Conservation (phyloP, 805 yeast genomes). For the Wickerhamiella shivajii region DNA sequence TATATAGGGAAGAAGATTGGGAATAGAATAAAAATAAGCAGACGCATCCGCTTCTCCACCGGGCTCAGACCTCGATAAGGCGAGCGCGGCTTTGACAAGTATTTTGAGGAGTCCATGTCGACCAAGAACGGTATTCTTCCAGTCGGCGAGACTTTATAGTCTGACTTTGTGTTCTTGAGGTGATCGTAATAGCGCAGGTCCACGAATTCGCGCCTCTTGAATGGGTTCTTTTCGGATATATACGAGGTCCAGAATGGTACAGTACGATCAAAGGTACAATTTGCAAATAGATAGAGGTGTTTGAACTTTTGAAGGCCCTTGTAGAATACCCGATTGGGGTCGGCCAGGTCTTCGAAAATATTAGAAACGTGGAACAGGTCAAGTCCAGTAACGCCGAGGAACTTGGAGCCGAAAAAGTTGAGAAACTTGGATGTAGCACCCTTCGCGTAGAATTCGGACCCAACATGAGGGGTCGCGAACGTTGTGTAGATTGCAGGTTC, state of each 20-base stretch:
- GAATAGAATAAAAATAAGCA: slow-evolving; percentile 5
- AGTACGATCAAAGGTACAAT: slow-evolving; percentile 67
- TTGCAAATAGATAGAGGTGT: slow-evolving; percentile 49
- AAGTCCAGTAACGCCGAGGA: slow-evolving; percentile 54
- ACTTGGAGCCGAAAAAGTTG: slow-evolving; percentile 38
- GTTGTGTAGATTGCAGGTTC: slow-evolving; percentile 51
- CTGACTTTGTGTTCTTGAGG: slow-evolving; percentile 15
- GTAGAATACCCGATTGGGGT: slow-evolving; percentile 33
- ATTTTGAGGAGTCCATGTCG: slow-evolving; percentile 16
- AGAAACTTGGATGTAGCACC: slow-evolving; percentile 27
- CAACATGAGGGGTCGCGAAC: slow-evolving; percentile 67
- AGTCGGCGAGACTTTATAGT: slow-evolving; percentile 3
- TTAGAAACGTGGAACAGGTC: slow-evolving; percentile 48
- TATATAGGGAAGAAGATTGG: slow-evolving; percentile 13
- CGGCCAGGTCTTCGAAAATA: slow-evolving; percentile 38
- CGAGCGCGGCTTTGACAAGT: slow-evolving; percentile 1
- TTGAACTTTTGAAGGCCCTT: slow-evolving; percentile 45
- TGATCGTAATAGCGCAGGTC: slow-evolving; percentile 26
- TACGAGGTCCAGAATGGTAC: slow-evolving; percentile 79
- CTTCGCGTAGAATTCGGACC: slow-evolving; percentile 4
- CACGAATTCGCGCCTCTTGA: slow-evolving; percentile 39
- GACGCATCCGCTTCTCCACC: slow-evolving; percentile 4
- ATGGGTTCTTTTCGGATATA: slow-evolving; percentile 62
- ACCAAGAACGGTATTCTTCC: slow-evolving; percentile 12
- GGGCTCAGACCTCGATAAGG: too few species aligned